Percentiles rank a stretch among this genome's conserved stretches.
Conservation (phyloP, 495 filamentous ascomycete species). For the Clavariopsis aquatica region DNA sequence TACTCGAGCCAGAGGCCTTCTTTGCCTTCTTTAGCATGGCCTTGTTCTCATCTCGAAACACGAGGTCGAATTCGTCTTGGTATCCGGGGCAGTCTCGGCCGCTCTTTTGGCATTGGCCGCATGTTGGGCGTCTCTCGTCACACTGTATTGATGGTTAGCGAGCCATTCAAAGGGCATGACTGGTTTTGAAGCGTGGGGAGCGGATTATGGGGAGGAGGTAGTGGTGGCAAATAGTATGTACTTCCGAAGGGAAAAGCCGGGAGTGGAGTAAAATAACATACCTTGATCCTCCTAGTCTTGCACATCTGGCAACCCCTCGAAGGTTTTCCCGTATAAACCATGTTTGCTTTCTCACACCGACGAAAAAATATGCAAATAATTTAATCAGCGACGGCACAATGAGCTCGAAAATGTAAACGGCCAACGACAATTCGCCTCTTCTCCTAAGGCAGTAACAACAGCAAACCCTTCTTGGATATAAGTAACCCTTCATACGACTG, state of each 20-base stretch:
- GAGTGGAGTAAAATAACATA: conserved; percentile 11
- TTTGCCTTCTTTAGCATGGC: conserved; percentile 34
- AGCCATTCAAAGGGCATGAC: neutral
- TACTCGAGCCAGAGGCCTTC: conserved; percentile 21
- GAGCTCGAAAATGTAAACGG: too few relatives aligned
- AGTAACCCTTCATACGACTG: too few relatives aligned
- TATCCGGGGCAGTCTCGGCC: conserved; percentile 42
- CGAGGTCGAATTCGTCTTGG: conserved; percentile 44
- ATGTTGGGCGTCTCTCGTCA: conserved; percentile 41
- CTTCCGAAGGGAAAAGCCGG: neutral
- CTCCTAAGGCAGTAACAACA: neutral
- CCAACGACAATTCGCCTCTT: neutral
- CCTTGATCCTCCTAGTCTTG: conserved; percentile 42
- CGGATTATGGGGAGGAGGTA: neutral
- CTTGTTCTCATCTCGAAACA: conserved; percentile 42
- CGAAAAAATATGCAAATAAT: neutral
- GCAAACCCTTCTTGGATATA: neutral
- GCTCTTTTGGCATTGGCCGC: conserved; percentile 39
- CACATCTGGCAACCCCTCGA: conserved; percentile 41
- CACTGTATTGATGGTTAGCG: conserved; percentile 36
- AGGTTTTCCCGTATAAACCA: conserved; percentile 45
- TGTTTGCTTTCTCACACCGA: too few relatives aligned
- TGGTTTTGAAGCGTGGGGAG: neutral
- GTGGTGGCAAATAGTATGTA: neutral
- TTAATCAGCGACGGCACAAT: neutral